These are phyloP conservation scores for Stagonosporopsis chrysanthemi DNA, from an alignment of 2,329 filamentous ascomycete species.

Conservation along the genomic window DNA sequence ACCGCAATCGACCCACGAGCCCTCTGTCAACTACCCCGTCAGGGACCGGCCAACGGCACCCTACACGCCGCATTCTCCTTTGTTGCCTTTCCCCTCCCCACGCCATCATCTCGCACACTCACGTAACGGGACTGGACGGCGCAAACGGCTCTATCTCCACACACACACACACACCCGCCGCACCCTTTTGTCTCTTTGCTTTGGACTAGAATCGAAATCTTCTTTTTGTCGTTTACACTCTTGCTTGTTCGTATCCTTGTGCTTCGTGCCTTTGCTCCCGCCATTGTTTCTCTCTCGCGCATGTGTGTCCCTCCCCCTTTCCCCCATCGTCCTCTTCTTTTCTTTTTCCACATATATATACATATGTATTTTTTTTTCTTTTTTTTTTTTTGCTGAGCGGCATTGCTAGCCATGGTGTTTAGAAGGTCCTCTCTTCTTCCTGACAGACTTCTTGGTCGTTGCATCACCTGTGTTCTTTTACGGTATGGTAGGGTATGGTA, in stretches of 20 bases:
- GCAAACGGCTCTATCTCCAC: slow-evolving; percentile 6
- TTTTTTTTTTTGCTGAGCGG: slow-evolving; percentile 3
- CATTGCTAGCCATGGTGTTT: slow-evolving; percentile 12
- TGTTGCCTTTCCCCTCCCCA: neutral
- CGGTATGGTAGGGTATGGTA: too few relatives aligned
- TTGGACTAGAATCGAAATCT: neutral
- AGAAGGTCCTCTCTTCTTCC: slow-evolving; percentile 3
- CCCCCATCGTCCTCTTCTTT: too few relatives aligned
- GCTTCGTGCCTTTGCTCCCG: too few relatives aligned
- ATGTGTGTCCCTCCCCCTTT: neutral
- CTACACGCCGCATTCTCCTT: neutral
- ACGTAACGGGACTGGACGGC: slow-evolving; percentile 4
- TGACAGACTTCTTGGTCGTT: too few relatives aligned
- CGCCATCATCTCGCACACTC: slow-evolving; percentile 1
- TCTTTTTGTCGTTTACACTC: neutral
- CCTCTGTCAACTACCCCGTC: neutral
- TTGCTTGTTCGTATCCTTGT: neutral
- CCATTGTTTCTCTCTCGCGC: neutral
- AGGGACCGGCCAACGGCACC: neutral
- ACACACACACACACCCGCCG: neutral
- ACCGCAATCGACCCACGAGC: neutral
- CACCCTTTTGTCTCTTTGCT: too few relatives aligned
- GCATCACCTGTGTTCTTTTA: neutral
- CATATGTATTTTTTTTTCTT: neutral
- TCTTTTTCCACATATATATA: too few relatives aligned